Conservation (phyloP, 2,329 filamentous ascomycete genomes). For the Xylaria arbuscula region DNA sequence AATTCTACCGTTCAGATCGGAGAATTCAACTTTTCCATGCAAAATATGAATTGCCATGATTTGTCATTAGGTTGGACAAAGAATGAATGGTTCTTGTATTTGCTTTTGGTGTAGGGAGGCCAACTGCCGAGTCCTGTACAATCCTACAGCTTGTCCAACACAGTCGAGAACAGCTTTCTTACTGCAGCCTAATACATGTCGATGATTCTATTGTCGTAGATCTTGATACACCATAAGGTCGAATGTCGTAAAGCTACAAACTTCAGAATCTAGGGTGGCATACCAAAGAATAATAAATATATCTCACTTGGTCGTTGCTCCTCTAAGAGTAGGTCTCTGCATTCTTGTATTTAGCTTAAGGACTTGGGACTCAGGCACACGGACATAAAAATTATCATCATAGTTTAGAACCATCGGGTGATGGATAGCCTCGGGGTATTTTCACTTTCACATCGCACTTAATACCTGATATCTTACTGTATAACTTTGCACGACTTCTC, state of each 20-base stretch:
- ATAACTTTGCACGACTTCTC: not conserved
- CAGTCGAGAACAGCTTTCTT: constrained; percentile 2
- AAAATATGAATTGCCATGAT: not conserved
- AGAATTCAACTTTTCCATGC: not conserved
- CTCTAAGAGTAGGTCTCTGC: no score
- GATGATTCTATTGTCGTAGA: not conserved
- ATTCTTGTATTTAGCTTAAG: not conserved
- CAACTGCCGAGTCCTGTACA: not conserved
- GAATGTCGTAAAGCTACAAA: constrained; percentile 1
- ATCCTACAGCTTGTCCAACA: constrained; percentile 2
- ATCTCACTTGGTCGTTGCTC: no score
- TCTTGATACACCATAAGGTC: not conserved
- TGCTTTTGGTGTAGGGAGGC: constrained; percentile 7
- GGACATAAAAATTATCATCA: not conserved
- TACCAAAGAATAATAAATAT: not conserved
- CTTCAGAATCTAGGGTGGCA: not conserved
- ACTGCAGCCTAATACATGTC: constrained; percentile 9
- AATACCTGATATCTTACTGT: not conserved
- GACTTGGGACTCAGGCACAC: no score
- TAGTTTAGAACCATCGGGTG: not conserved
- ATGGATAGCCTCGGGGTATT: not conserved
- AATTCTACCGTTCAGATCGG: constrained; percentile 1
- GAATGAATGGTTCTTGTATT: not conserved
- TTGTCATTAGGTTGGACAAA: not conserved
- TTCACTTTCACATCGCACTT: no score